phyloP scores from a whole-genome alignment of 768 basidiomycete genomes.

The Phlebiopsis gigantea region DNA sequence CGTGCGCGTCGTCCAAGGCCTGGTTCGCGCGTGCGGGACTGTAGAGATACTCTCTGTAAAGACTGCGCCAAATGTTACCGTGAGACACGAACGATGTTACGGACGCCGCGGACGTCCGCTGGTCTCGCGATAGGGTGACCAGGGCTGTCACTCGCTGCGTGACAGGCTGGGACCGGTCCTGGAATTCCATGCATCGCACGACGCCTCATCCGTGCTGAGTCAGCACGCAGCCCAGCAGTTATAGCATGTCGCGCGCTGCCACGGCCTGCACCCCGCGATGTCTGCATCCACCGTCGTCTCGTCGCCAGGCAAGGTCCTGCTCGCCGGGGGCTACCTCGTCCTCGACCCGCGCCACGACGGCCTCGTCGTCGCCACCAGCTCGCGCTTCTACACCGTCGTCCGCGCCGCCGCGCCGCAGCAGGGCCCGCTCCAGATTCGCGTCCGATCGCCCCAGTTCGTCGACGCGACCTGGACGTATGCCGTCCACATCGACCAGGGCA shows the following conservation, averaged over 20 bases:
- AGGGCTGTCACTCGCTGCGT: not conserved
- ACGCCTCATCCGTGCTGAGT: not conserved
- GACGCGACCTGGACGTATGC: constrained; percentile 72
- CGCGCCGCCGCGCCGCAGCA: constrained; percentile 25
- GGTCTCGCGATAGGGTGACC: not conserved
- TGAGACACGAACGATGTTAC: not conserved
- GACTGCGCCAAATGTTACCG: not conserved
- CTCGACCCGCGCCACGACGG: constrained; percentile 85
- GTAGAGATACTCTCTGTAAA: constrained; percentile 8
- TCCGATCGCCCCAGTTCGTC: constrained; percentile 90
- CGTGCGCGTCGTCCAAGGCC: constrained; percentile 80
- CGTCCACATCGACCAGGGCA: constrained; percentile 35
- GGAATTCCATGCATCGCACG: constrained; percentile 2
- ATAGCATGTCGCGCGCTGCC: not conserved
- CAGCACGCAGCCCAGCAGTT: constrained; percentile 2
- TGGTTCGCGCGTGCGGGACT: constrained; percentile 83
- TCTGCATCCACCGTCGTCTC: constrained; percentile 64
- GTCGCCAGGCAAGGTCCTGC: constrained; percentile 89
- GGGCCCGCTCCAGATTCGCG: constrained; percentile 46
- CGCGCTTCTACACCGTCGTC: constrained; percentile 87
- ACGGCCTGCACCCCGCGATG: constrained; percentile 12
- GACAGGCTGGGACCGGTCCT: not conserved
- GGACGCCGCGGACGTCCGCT: not conserved
- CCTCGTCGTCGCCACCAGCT: constrained; percentile 86
- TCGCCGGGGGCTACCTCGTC: constrained; percentile 96